Evolutionary conservation across 2,329 filamentous ascomycete species (phyloP).

Genomic region (Ophiosphaerella herpotricha): DNA sequence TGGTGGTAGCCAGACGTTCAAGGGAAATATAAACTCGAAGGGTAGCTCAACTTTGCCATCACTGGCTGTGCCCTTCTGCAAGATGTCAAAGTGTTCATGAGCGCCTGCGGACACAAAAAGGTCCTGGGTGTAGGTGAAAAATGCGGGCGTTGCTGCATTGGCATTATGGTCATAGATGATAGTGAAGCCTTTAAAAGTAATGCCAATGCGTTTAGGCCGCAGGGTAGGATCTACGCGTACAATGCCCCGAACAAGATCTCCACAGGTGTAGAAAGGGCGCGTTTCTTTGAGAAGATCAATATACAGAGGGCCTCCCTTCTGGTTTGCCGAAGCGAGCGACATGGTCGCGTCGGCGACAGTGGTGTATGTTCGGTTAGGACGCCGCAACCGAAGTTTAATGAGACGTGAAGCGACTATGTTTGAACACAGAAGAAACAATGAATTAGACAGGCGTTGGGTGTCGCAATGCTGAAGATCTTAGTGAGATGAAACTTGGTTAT

Average conservation of each 20-base stretch:
- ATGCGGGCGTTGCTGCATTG: constrained; percentile 15
- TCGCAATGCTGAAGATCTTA: too few relatives aligned
- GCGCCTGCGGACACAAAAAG: constrained; percentile 24
- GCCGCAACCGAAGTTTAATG: background rate
- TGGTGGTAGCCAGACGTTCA: constrained; percentile 16
- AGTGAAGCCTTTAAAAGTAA: constrained; percentile 20
- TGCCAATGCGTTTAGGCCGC: constrained; percentile 22
- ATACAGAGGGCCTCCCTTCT: constrained; percentile 20
- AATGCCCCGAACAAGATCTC: constrained; percentile 25
- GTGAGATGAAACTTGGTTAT: too few relatives aligned
- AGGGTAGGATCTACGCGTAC: constrained; percentile 24
- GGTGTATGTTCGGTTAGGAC: background rate
- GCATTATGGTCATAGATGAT: constrained; percentile 15
- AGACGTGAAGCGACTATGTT: background rate
- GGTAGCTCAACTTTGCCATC: constrained; percentile 30
- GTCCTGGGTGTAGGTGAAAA: constrained; percentile 21
- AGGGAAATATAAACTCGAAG: constrained; percentile 33
- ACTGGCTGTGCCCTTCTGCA: constrained; percentile 19
- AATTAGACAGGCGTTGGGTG: too few relatives aligned
- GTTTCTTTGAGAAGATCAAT: constrained; percentile 16
- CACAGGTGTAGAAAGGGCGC: constrained; percentile 21
- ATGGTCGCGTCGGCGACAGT: constrained; percentile 3
- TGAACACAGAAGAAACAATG: too few relatives aligned
- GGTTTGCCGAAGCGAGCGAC: constrained; percentile 12
- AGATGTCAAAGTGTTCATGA: constrained; percentile 27